These are phyloP conservation scores for Exophiala phaeomuriformis DNA, from an alignment of 2,329 filamentous ascomycete species.

Conservation along the genomic window DNA sequence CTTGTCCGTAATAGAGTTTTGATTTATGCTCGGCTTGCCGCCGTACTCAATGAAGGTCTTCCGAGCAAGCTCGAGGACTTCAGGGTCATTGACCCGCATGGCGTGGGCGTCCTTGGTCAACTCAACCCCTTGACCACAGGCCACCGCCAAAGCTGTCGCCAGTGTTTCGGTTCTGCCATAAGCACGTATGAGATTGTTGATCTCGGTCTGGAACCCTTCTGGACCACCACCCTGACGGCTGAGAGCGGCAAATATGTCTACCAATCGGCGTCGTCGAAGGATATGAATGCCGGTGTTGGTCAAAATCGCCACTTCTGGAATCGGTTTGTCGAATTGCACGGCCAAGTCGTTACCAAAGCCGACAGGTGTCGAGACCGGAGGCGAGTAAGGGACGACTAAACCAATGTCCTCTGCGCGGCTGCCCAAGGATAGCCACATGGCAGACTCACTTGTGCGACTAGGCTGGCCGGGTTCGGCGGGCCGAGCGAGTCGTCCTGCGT, in stretches of 20 bases:
- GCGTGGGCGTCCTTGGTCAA: slow-evolving; percentile 63
- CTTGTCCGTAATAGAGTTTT: slow-evolving; percentile 60
- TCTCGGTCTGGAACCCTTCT: slow-evolving; percentile 72
- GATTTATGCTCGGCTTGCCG: slow-evolving; percentile 75
- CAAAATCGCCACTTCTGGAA: slow-evolving; percentile 79
- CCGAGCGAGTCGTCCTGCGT: slow-evolving; percentile 72
- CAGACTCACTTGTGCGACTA: slow-evolving; percentile 67
- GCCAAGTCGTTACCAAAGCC: slow-evolving; percentile 94
- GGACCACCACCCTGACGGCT: slow-evolving; percentile 66
- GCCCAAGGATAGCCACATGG: slow-evolving; percentile 68
- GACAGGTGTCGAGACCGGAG: slow-evolving; percentile 57
- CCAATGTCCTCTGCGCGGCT: slow-evolving; percentile 72
- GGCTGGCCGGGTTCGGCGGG: slow-evolving; percentile 45
- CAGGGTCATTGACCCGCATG: slow-evolving; percentile 67
- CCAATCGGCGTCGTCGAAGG: slow-evolving; percentile 71
- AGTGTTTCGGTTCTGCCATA: slow-evolving; percentile 88
- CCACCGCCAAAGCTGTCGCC: slow-evolving; percentile 84
- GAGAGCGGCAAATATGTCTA: slow-evolving; percentile 83
- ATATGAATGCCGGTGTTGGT: slow-evolving; percentile 88
- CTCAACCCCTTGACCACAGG: slow-evolving; percentile 86
- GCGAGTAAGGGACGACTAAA: slow-evolving; percentile 64
- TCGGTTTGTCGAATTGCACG: slow-evolving; percentile 81
- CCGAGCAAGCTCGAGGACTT: slow-evolving; percentile 76
- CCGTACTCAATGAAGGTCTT: slow-evolving; percentile 88
- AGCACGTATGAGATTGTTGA: slow-evolving; percentile 72